Evolutionary conservation across 306 rosid species (phyloP).

Genomic region (Senna tora): DNA sequence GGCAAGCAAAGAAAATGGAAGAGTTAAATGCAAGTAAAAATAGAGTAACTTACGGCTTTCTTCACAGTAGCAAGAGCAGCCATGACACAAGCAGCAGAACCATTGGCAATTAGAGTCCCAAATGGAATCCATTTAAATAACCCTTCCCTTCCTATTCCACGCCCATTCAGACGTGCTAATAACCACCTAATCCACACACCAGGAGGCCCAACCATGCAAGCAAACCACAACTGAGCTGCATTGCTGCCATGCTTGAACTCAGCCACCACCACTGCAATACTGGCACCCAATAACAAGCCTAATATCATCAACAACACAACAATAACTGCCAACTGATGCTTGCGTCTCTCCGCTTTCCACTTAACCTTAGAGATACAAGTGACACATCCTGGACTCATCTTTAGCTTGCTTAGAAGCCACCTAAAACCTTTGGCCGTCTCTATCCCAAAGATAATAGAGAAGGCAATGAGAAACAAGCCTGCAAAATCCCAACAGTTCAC

Average conservation of each 20-base stretch:
- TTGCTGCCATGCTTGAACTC: conserved; percentile 49
- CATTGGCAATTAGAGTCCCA: conserved; percentile 77
- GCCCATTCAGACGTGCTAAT: conserved; percentile 69
- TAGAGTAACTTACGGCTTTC: conserved; percentile 48
- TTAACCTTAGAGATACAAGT: conserved; percentile 22
- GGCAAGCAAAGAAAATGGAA: neutral
- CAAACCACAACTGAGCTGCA: conserved; percentile 61
- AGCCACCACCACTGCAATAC: conserved; percentile 36
- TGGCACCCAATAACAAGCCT: conserved; percentile 52
- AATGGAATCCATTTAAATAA: conserved; percentile 68
- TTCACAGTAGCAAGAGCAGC: conserved; percentile 61
- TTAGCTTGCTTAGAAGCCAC: conserved; percentile 48
- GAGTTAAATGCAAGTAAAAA: neutral
- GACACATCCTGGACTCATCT: conserved; percentile 27
- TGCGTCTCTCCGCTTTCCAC: conserved; percentile 43
- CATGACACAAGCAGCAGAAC: conserved; percentile 67
- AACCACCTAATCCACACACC: conserved; percentile 90
- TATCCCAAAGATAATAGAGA: conserved; percentile 60
- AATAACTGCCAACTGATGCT: conserved; percentile 44
- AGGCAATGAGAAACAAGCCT: conserved; percentile 73
- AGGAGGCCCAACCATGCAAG: conserved; percentile 74
- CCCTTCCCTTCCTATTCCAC: conserved; percentile 60
- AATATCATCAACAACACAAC: conserved; percentile 49
- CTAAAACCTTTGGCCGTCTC: conserved; percentile 77
- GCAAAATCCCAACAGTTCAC: conserved; percentile 20